Base-by-base conservation (phyloP, 257 asterid species). In the Galeopsis tetrahit region DNA sequence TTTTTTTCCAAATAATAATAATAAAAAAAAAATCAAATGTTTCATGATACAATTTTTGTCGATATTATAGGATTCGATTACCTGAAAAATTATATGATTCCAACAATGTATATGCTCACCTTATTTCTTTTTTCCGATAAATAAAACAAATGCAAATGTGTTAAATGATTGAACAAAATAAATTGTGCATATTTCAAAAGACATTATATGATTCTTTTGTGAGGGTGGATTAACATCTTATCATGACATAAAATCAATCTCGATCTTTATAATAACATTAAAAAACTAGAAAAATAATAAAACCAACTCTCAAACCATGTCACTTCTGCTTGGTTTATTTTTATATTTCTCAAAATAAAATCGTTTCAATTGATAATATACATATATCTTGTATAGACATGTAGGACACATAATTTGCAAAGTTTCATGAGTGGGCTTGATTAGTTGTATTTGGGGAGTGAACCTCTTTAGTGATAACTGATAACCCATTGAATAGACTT, bases 361-460 rank as follows among this genome's bases (percentile, higher is more conserved):
- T 65, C 21, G 31, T 39, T 49, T 8, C 77, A 63, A 48, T 58
- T 69, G 59, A 17, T 70, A 35, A 6, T 17, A 35, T 4, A 75
- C 69, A 74, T 51, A 40, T 72, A 71, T 70, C 61, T 66, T 61
- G 56, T 42, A 58, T 28, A 46, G 77, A 75, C 82, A 83, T 78
- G 88, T 83, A 72, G 85, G 85, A 38, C 82, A 83, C 84, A 72
- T 33, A 48, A 75, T 52, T 36, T 76, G 74, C 71, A 66, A 74
- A 72, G 78, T 76, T 70, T 76, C 7, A 59, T 73, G 33, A 73
- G 83, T 75, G 75, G 69, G 60, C 63, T 75, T 78, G 72, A 62
- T 70, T 59, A 73, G 82, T 62, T 77, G 77, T 64, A 59, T 65
- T 66, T 70, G 76, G 63, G 77, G 70, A 66, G 42, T 74, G 70